Evolutionary conservation across 306 rosid genomes (phyloP).

Genomic region (Cicer yamashitae): DNA sequence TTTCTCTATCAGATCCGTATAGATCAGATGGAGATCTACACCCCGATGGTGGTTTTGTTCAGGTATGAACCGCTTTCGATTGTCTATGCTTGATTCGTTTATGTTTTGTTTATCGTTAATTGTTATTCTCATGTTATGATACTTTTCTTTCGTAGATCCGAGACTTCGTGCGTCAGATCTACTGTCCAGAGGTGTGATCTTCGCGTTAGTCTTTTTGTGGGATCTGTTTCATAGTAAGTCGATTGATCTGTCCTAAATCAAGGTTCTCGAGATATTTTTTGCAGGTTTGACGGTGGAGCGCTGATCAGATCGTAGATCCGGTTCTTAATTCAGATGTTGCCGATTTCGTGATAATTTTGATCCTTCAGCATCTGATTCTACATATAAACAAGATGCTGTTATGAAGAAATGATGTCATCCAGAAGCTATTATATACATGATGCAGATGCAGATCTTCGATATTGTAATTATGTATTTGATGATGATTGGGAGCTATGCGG

Average conservation of each 20-base stretch:
- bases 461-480: conserved; percentile 28
- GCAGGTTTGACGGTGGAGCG: conserved; percentile 33
- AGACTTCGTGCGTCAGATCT: not conserved
- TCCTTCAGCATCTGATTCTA: not conserved
- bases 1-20: not conserved
- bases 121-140: not conserved
- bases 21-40: conserved; percentile 47
- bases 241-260: not conserved
- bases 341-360: too few species aligned
- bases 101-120: not conserved
- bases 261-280: conserved; percentile 32
- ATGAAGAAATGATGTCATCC: not conserved
- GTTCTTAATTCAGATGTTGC: not conserved
- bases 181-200: not conserved
- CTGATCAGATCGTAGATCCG: not conserved
- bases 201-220: conserved; percentile 15
- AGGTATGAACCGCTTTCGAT: not conserved
- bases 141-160: not conserved
- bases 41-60: not conserved
- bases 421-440: not conserved
- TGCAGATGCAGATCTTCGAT: conserved; percentile 19
- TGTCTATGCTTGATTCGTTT: accelerated
- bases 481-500: not conserved
- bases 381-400: too few species aligned
- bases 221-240: conserved; percentile 5